Base-by-base conservation (phyloP, 2,329 filamentous ascomycete genomes). In the Colletotrichum spaethianum region DNA sequence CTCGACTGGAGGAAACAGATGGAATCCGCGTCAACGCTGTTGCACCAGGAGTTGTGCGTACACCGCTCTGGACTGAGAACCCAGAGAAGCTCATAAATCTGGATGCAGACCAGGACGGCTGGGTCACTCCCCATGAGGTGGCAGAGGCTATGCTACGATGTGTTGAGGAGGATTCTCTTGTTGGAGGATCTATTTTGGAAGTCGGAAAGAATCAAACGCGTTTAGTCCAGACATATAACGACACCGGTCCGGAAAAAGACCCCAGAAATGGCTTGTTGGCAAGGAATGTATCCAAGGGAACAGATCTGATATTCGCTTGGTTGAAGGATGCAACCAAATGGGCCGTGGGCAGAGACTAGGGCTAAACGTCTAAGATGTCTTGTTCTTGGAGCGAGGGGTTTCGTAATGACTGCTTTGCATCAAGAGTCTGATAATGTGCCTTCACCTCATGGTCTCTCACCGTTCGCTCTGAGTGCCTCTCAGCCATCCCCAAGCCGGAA, bases 11-110 rank as follows among this genome's bases (percentile, higher is more conserved):
- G 6, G 33, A 5, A 82, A 86, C 74, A 0, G 66, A 77, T 2
- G 78, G 80, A 0, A 80, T 87, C 23, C 76, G 83, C 0, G 83
- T 87, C 42, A 83, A 78, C 57, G 84, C 81, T 0, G 83, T 87
- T 0, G 73, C 85, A 0, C 86, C 86, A 0, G 85, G 83, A 0
- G 62, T 85, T 1, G 82, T 87, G 0, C 75, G 78, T 9, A 87
- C 86, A 1, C 86, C 86, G 2, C 71, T 87, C 3, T 86, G 85
- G 83, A 82, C 77, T 0, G 85, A 86, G 1, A 73, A 85, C 44
- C 82, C 83, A 0, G 84, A 86, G 73, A 87, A 86, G 73, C 70
- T 85, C 23, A 75, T 76, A 20, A 79, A 79, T 46, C 71, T 87
- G 0, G 78, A 84, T 8, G 64, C 77, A 33, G 70, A 67, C 4